Conservation (phyloP, 306 rosid species). For the Citrullus mucosospermus region DNA sequence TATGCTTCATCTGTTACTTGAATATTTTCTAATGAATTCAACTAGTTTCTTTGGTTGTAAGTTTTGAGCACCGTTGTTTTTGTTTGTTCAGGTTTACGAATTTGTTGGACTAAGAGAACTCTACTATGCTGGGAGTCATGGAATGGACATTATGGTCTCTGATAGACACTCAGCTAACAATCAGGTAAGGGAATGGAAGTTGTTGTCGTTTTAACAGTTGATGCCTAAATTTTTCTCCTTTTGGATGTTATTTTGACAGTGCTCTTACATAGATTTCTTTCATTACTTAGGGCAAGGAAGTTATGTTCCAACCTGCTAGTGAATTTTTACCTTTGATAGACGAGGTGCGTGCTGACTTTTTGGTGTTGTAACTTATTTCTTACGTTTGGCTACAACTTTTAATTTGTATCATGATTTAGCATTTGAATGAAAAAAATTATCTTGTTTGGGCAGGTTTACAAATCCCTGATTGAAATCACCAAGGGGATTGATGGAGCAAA, state of each 20-base stretch:
- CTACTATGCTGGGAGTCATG: slow-evolving; percentile 97
- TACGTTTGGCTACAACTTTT: not conserved
- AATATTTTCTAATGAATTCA: not conserved
- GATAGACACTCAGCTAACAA: slow-evolving; percentile 43
- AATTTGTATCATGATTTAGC: not conserved
- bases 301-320: slow-evolving; percentile 90
- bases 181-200: slow-evolving; percentile 29
- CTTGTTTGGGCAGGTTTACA: slow-evolving; percentile 43
- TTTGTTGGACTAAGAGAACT: slow-evolving; percentile 78
- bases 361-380: not conserved
- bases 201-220: not conserved
- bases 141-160: slow-evolving; percentile 94
- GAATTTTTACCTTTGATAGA: slow-evolving; percentile 70
- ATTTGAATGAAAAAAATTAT: slow-evolving; percentile 1
- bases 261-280: not conserved
- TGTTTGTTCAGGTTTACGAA: slow-evolving; percentile 45
- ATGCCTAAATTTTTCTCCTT: not conserved
- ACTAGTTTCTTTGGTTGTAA: not conserved
- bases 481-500: slow-evolving; percentile 64
- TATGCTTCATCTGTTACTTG: no score
- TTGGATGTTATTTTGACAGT: not conserved
- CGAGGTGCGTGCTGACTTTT: slow-evolving; percentile 29
- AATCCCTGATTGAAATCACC: slow-evolving; percentile 43
- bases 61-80: not conserved
- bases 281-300: slow-evolving; percentile 59